Evolutionary conservation across 129 eudicot species (phyloP).

Genomic region (Pittosporum tobira): DNA sequence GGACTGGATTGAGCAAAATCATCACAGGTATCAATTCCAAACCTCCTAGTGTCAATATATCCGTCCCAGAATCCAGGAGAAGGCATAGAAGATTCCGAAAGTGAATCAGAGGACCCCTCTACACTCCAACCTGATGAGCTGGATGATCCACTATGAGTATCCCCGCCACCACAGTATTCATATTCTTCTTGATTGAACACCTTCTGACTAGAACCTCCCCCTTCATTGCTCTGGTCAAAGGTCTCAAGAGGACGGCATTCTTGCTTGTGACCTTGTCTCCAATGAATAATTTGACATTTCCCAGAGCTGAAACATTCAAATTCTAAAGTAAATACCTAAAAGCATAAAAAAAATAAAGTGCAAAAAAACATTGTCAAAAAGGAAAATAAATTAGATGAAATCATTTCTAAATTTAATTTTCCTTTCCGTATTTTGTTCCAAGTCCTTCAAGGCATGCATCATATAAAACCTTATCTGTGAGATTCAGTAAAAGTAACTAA

Average conservation of each 20-base stretch:
- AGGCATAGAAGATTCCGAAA: constrained; percentile 35
- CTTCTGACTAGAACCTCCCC: constrained; percentile 15
- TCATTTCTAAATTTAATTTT: not conserved
- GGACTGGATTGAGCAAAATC: too few species aligned
- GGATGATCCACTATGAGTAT: too few species aligned
- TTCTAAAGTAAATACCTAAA: not conserved
- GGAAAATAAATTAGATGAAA: too few species aligned
- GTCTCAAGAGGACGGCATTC: constrained; percentile 53
- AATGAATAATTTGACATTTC: constrained; percentile 81
- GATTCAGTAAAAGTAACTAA: too few species aligned
- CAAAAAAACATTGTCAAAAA: not conserved
- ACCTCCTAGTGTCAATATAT: constrained; percentile 19
- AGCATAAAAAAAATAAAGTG: not conserved
- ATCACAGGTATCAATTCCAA: constrained; percentile 14
- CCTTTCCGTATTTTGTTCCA: not conserved
- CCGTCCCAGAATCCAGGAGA: constrained; percentile 54
- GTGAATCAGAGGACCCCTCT: constrained; percentile 26
- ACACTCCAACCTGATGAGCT: too few species aligned
- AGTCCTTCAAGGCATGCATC: too few species aligned
- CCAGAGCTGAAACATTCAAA: constrained; percentile 60
- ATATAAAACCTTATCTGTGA: too few species aligned
- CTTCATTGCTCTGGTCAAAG: constrained; percentile 17
- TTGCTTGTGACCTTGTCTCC: constrained; percentile 95
- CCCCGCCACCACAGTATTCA: too few species aligned
- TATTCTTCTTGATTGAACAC: constrained; percentile 18